Base-by-base conservation (phyloP, 1,284 basidiomycete genomes). In the Ustilago nuda region DNA sequence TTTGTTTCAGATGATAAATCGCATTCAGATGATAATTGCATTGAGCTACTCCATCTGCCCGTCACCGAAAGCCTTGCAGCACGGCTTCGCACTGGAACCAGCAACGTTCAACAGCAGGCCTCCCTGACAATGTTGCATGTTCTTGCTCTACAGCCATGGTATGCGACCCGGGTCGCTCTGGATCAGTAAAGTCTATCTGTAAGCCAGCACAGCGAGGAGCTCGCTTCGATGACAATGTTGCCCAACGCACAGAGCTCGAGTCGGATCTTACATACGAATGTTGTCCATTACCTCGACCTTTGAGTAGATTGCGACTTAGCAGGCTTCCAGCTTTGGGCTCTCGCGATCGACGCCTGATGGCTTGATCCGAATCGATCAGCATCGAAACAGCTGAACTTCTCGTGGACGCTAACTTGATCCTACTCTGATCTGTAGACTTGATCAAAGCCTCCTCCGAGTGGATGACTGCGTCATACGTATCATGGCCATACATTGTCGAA, bases 1-100 rank as follows among this genome's bases (percentile, higher is more conserved):
- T 41, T 11, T 41, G 39, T 3, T 41, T 41, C 12, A 6, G 39
- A 12, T 41, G 39, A 15, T 45, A 11, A 11, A 6, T 3, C 11
- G 11, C 11, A 13, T 41, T 41, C 12, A 6, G 39, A 11, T 41
- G 39, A 13, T 45, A 11, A 5, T 3, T 3, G 11, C 11, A 13
- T 27, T 32, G 11, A 12, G 30, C 27, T 5, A 17, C 6, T 8
- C 48, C 27, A 32, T 4, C 3, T 32, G 30, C 8, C 8, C 2
- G n/a, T 67, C 60, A 72, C 7, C 72, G 72, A 15, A 63, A 74
- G 13, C 76, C 76, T 57, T 67, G 60, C n/a, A 78, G 60, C 11
- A 72, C 68, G 15, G 61, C 65, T 35, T 79, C 73, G 56, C 73
- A 78, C 43, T 81, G 76, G 45, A 72, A 79, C 79, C 79, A 81